Percentiles rank a stretch among this genome's conserved stretches.
phyloP scores from a whole-genome alignment of 2,329 filamentous ascomycete species.

The Aureobasidium sp. region DNA sequence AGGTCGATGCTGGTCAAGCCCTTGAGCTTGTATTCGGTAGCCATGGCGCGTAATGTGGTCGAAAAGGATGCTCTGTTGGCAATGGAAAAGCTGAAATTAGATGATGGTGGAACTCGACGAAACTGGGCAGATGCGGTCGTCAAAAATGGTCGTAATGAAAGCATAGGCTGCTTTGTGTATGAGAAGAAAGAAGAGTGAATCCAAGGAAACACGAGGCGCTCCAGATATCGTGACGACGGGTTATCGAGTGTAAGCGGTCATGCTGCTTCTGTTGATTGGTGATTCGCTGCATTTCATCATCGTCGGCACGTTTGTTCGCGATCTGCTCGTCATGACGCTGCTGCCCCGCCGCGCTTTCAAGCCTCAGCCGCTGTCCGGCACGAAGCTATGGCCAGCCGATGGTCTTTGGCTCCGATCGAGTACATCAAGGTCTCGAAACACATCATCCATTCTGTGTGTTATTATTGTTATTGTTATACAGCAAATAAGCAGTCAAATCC shows the following conservation, averaged over 20 bases:
- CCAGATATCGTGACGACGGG: not conserved
- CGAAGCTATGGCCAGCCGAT: not conserved
- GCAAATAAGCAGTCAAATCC: not conserved
- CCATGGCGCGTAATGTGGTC: conserved; percentile 32
- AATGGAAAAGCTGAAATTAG: not conserved
- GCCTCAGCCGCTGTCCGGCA: not conserved
- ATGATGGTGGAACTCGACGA: conserved; percentile 9
- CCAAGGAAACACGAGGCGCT: not conserved
- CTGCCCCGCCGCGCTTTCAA: not conserved
- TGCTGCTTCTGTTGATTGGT: not conserved
- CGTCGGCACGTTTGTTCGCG: not conserved
- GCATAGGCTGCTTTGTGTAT: conserved; percentile 8
- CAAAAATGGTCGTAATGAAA: conserved; percentile 14
- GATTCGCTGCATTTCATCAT: conserved; percentile 13
- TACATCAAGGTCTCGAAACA: conserved; percentile 10
- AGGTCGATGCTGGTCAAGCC: conserved; percentile 67
- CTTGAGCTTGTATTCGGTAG: conserved; percentile 58
- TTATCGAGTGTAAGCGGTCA: conserved; percentile 2
- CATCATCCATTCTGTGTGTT: not conserved
- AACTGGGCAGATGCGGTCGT: conserved; percentile 11
- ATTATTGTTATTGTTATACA: not conserved
- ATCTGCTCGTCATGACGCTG: conserved; percentile 6
- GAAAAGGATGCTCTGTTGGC: conserved; percentile 20
- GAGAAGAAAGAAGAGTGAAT: not conserved
- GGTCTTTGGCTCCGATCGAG: not conserved